Conservation (phyloP, 1,284 basidiomycete genomes). For the Moesziomyces aphidis region DNA sequence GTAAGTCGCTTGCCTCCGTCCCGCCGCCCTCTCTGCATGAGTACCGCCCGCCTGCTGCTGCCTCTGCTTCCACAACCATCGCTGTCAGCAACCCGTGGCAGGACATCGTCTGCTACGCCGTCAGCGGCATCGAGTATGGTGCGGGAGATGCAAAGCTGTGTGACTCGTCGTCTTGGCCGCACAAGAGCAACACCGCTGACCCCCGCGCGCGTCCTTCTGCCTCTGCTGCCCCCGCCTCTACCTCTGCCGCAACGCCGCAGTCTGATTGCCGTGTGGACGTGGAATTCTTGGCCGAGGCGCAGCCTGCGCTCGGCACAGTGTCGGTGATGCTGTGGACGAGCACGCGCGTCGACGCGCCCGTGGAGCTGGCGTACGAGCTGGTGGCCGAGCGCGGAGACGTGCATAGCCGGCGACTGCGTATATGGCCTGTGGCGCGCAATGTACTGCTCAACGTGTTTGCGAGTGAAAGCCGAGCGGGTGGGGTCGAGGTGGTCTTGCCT, state of each 20-base stretch:
- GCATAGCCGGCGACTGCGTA: conserved; percentile 6
- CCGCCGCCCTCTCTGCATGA: conserved; percentile 2
- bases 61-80: conserved; percentile 7
- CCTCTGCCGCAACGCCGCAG: conserved; percentile 9
- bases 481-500: conserved; percentile 6
- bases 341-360: neutral
- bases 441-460: neutral
- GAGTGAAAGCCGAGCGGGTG: conserved; percentile 9
- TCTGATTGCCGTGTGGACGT: conserved; percentile 18
- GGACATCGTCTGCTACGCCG: too few species aligned
- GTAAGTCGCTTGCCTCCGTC: conserved; percentile 19
- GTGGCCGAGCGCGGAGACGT: neutral
- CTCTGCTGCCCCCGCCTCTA: conserved; percentile 1
- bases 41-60: neutral
- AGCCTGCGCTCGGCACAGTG: conserved; percentile 32
- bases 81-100: neutral
- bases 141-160: too few species aligned
- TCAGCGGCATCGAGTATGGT: too few species aligned
- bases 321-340: conserved; percentile 33
- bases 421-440: conserved; percentile 9
- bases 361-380: conserved; percentile 17
- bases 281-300: conserved; percentile 45
- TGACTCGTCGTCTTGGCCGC: neutral
- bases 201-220: conserved; percentile 3
- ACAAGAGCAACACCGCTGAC: conserved; percentile 26